Base-by-base conservation (phyloP, 2,329 filamentous ascomycete genomes). In the Phialemoniopsis sp. region DNA sequence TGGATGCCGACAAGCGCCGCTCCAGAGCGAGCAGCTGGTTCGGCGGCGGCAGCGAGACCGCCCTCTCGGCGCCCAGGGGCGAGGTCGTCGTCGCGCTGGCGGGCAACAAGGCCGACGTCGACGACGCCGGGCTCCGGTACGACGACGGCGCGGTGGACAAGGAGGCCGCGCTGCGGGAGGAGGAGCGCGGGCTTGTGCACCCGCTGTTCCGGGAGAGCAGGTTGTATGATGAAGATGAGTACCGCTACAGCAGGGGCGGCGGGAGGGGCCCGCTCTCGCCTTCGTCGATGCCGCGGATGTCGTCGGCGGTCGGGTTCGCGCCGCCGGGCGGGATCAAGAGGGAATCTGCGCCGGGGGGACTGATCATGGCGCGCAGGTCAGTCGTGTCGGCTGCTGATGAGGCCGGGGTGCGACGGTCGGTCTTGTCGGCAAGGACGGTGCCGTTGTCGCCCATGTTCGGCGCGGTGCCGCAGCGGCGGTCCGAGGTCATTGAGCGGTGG, bases 11-110 rank as follows among this genome's bases (percentile, higher is more conserved):
- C 21, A 29, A 14, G 13, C 13, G 21, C n/a, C 13, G n/a, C n/a
- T n/a, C n/a, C n/a, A n/a, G n/a, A n/a, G n/a, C n/a, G n/a, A n/a
- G n/a, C n/a, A 34, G 32, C 21, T 26, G 31, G 29, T n/a, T 38
- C 30, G 38, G 38, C 16, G 37, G 40, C 34, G 34, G 36, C 13
- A 33, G 29, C 32, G 29, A 36, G 31, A 35, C 21, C 13, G 41
- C 39, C 21, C 21, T 26, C 10, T 6, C 21, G 21, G 21, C 38
- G 18, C 34, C 38, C 8, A 32, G 33, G 5, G 38, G 43, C 3
- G 47, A 40, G 32, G 41, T 45, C 13, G 80, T 86, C 34, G 84
- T 86, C 46, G 80, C 80, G 19, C 69, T 87, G 36, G 80, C 85
- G 15, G 82, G 82, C 42, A 86, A 86, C 65, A 83, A 84, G 63